Percentiles rank a stretch among this genome's conserved stretches.
These are phyloP conservation scores for Phoma herbarum DNA, from an alignment of 2,329 filamentous ascomycete genomes.

Conservation along the genomic window DNA sequence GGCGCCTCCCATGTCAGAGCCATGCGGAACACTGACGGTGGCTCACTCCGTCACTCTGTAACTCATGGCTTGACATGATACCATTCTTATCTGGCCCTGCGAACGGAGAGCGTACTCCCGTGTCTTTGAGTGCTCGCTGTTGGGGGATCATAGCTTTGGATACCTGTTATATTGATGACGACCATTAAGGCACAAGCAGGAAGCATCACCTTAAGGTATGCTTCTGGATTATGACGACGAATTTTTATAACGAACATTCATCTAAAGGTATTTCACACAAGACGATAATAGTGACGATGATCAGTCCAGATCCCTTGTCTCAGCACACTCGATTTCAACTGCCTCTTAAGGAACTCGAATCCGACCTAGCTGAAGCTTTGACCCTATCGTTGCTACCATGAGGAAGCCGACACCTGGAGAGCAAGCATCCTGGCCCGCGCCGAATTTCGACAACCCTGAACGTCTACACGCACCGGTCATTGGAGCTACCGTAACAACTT, in stretches of 20 bases:
- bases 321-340: neutral
- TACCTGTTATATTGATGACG: neutral
- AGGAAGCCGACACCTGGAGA: constrained; percentile 14
- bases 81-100: neutral
- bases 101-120: neutral
- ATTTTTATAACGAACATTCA: too few species aligned
- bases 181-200: neutral
- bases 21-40: neutral
- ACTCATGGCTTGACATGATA: neutral
- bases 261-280: too few species aligned
- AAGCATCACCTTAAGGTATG: neutral
- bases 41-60: neutral
- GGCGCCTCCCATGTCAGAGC: constrained; percentile 1
- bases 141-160: neutral
- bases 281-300: neutral
- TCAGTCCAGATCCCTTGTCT: neutral
- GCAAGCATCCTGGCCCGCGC: constrained; percentile 33
- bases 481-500: constrained; percentile 28
- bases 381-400: constrained; percentile 3
- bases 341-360: neutral
- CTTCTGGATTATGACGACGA: neutral
- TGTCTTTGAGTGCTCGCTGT: constrained; percentile 1
- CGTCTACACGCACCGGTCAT: constrained; percentile 29
- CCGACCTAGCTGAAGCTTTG: too few species aligned
- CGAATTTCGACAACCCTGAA: constrained; percentile 39